Percentiles rank a stretch among this genome's conserved stretches.
Evolutionary conservation across 2,329 filamentous ascomycete genomes (phyloP).

Genomic region (Myriosclerotinia curreyana): DNA sequence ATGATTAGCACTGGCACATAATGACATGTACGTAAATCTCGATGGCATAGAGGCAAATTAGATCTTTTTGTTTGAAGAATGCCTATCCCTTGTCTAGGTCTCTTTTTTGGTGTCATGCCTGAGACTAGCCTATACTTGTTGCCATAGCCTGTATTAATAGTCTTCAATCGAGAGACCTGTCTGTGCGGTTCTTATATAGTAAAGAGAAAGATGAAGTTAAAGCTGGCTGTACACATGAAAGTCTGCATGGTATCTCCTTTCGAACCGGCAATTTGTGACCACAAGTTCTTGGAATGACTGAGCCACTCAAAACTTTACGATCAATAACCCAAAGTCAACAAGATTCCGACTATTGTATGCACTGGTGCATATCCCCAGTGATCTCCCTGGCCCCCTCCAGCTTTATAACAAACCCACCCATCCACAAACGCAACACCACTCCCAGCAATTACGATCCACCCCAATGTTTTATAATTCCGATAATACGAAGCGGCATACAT

Average conservation of each 20-base stretch:
- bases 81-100: not conserved
- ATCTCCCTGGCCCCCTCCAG: slow-evolving; percentile 46
- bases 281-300: not conserved
- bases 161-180: not conserved
- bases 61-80: not conserved
- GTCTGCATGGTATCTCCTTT: not conserved
- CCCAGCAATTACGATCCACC: slow-evolving; percentile 44
- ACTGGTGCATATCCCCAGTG: slow-evolving; percentile 41
- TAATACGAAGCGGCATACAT: slow-evolving; percentile 42
- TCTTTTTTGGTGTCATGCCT: not conserved
- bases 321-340: slow-evolving; percentile 4
- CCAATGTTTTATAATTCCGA: slow-evolving; percentile 44
- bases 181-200: not conserved
- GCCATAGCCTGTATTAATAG: not conserved
- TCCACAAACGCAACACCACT: slow-evolving; percentile 46
- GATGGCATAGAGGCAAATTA: not conserved
- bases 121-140: not conserved
- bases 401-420: slow-evolving; percentile 44
- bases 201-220: too few relatives aligned
- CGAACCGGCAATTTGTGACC: not conserved
- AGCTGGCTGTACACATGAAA: too few relatives aligned
- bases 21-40: not conserved
- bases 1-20: not conserved
- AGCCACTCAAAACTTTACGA: not conserved
- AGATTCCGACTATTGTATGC: not conserved